Base-by-base conservation (phyloP, 805 yeast genomes). In the Maudiozyma saulgeensis region DNA sequence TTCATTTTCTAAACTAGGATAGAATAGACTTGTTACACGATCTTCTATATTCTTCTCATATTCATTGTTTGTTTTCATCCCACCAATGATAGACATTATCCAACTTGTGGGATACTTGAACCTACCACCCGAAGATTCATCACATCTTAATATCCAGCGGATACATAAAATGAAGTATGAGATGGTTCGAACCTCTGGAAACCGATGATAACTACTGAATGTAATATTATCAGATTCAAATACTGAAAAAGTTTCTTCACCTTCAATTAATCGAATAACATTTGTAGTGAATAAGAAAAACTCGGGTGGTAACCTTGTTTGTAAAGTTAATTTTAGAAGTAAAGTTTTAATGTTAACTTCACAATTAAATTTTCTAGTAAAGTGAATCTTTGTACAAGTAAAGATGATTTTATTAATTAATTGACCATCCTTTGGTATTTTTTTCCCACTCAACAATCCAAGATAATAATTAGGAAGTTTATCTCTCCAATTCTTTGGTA, bases 401-500 rank as follows among this genome's bases (percentile, higher is more conserved):
- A 39, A 35, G 32, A 43, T 21, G 12, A 56, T 47, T 18, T 48
- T 46, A 23, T 44, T 26, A 25, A 39, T 47, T 41, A 21, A 51
- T 41, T 48, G 50, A 3, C 23, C 41, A 26, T 34, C 48, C 59
- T 16, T 42, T 0, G 80, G 82, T 2, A 73, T 59, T 19, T 53
- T 56, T 7, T 59, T 56, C 11, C 79, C 76, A 43, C 73, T 72
- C 16, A 78, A 61, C 18, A 60, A 45, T n/a, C 60, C 54, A 26
- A 69, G 52, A 53, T 69, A 69, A 39, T 64, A 57, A 26, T 64
- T 57, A 0, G 80, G 77, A 32, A 80, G 52, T 46, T 64, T 62
- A 45, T 64, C 62, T 21, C 64, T 51, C 61, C 71, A 57, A 1
- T 53, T 44, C 28, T 58, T 55, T 8, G 84, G 82, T 3, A 80